These are phyloP conservation scores for Pythium brachiatum DNA, from an alignment of 352 stramenopile genomes.

Conservation along the genomic window DNA sequence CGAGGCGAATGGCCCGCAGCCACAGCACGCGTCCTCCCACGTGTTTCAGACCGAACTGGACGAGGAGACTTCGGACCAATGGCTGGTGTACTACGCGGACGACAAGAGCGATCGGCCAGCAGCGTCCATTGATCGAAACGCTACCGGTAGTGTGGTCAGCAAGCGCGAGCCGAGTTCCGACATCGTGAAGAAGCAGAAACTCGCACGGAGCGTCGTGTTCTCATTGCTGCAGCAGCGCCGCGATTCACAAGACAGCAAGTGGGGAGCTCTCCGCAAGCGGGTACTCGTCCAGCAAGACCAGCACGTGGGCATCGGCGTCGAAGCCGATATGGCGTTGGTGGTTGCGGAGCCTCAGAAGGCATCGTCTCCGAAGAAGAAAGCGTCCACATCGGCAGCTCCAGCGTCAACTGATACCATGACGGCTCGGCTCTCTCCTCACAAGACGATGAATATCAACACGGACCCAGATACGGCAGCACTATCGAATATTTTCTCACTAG, in stretches of 20 bases:
- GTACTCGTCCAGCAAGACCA: neutral
- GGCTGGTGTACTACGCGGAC: constrained; percentile 3
- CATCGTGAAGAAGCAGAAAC: neutral
- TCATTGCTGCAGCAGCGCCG: neutral
- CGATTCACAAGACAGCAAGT: neutral
- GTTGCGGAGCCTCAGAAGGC: neutral
- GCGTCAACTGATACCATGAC: too few species aligned
- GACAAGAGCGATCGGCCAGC: neutral
- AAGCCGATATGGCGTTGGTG: neutral
- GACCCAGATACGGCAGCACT: constrained; percentile 34
- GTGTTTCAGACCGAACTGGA: constrained; percentile 7
- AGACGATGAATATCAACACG: too few species aligned
- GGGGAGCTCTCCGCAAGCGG: neutral
- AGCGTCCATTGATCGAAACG: neutral
- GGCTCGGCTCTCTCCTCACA: too few species aligned
- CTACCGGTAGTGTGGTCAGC: neutral
- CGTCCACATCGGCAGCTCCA: too few species aligned
- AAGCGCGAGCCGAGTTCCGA: neutral
- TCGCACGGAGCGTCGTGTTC: neutral
- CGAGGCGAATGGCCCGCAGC: too few species aligned
- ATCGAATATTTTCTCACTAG: constrained; percentile 60
- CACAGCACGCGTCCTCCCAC: too few species aligned
- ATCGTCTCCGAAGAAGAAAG: constrained; percentile 5
- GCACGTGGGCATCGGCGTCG: constrained; percentile 3
- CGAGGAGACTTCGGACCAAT: neutral